Evolutionary conservation across 2,329 filamentous ascomycete genomes (phyloP).

Genomic region (Cryphonectria radicalis): DNA sequence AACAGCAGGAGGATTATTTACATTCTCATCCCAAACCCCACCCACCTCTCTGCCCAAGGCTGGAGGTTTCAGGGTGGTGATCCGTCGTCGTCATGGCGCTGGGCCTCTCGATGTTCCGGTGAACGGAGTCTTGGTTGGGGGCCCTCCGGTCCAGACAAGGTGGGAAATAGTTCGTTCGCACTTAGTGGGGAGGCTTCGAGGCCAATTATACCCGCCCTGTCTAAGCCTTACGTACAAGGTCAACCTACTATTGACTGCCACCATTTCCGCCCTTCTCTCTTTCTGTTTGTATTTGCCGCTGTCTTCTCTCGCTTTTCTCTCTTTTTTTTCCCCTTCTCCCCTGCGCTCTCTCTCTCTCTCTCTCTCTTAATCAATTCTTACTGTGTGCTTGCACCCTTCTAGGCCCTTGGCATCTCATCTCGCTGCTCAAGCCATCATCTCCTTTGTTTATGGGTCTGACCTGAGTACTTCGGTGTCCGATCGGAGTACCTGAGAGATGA

Average conservation of each 20-base stretch:
- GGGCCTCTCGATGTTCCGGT: slow-evolving; percentile 4
- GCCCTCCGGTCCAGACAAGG: neutral
- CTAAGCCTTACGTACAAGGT: neutral
- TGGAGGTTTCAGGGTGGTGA: neutral
- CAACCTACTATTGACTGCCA: neutral
- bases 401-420: neutral
- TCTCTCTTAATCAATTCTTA: neutral
- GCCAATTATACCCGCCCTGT: neutral
- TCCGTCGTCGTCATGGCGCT: neutral
- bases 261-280: neutral
- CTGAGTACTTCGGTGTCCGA: slow-evolving; percentile 17
- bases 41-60: neutral
- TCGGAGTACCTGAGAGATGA: slow-evolving; percentile 2
- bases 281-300: neutral
- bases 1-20: slow-evolving; percentile 8
- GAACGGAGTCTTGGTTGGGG: slow-evolving; percentile 10
- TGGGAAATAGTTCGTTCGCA: neutral
- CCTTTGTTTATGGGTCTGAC: neutral
- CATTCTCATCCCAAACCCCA: neutral
- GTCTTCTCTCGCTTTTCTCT: neutral
- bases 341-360: too few species aligned
- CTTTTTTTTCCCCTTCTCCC: neutral
- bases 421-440: neutral
- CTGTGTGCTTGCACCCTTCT: neutral
- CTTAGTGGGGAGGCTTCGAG: neutral